Evolutionary conservation across 2,329 filamentous ascomycete genomes (phyloP).

Genomic region (Colletotrichum lini): DNA sequence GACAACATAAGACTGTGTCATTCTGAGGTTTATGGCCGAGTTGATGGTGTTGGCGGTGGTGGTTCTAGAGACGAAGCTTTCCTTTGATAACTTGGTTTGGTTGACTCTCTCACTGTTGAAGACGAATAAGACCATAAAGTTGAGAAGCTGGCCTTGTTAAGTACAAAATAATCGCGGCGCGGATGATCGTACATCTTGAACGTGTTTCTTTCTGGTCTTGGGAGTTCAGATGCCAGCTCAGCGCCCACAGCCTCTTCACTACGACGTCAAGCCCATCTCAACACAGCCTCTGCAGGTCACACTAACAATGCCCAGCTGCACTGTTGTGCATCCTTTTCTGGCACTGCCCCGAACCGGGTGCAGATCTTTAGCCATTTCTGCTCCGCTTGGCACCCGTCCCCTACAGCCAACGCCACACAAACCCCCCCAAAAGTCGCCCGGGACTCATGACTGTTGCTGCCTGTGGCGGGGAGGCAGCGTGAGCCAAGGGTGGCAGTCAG

Average conservation of each 20-base stretch:
- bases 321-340: background rate
- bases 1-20: constrained; percentile 47
- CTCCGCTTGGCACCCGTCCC: background rate
- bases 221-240: background rate
- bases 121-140: background rate
- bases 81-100: background rate
- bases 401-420: background rate
- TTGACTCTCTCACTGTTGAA: too few relatives aligned
- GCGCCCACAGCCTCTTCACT: constrained; percentile 22
- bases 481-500: background rate
- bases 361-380: constrained; percentile 5
- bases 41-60: background rate
- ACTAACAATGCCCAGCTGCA: constrained; percentile 11
- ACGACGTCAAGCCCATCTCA: background rate
- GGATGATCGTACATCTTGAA: constrained; percentile 13
- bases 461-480: background rate
- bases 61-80: too few relatives aligned
- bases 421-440: background rate
- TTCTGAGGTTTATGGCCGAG: constrained; percentile 25
- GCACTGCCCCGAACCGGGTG: constrained; percentile 2
- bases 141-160: background rate
- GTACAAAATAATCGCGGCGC: background rate
- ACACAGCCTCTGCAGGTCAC: constrained; percentile 29
- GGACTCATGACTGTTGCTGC: background rate
- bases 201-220: background rate